A percentile compares a stretch with the other conserved stretches of the same genome.
Conservation (phyloP, 2,329 filamentous ascomycete genomes). For the Aspergillus ibericus region DNA sequence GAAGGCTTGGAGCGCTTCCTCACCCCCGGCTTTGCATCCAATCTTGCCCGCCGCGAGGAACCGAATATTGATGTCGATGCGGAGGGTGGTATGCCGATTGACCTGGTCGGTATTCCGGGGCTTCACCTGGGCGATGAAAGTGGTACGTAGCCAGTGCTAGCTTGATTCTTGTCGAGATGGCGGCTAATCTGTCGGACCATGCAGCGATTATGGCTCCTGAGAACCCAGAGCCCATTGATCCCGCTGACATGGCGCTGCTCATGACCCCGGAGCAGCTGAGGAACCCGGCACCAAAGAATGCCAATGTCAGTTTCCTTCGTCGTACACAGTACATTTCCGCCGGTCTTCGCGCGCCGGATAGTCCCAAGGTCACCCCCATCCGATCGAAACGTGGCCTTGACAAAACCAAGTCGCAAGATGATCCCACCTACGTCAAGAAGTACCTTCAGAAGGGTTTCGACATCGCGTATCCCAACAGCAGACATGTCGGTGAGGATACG, state of each 20-base stretch:
- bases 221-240: constrained; percentile 70
- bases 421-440: constrained; percentile 61
- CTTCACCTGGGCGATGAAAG: constrained; percentile 94
- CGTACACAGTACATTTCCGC: constrained; percentile 85
- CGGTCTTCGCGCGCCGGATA: constrained; percentile 35
- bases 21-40: constrained; percentile 82
- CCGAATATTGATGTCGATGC: constrained; percentile 97
- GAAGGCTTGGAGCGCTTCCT: constrained; percentile 90
- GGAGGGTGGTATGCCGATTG: constrained; percentile 95
- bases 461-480: constrained; percentile 62
- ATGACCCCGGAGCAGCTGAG: constrained; percentile 80
- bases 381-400: constrained; percentile 28
- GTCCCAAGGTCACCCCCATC: constrained; percentile 27
- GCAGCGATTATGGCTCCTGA: constrained; percentile 79
- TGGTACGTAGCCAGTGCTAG: constrained; percentile 56
- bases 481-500: constrained; percentile 58
- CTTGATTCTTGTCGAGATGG: constrained; percentile 14
- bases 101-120: constrained; percentile 89
- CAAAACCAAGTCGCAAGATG: constrained; percentile 50
- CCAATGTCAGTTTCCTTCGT: constrained; percentile 87
- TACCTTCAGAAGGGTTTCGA: constrained; percentile 65
- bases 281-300: constrained; percentile 74
- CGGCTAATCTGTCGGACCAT: constrained; percentile 24
- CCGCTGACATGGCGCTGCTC: constrained; percentile 80
- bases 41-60: constrained; percentile 85